Conservation (phyloP, 306 rosid species). For the Cyclanthera cordifolia region DNA sequence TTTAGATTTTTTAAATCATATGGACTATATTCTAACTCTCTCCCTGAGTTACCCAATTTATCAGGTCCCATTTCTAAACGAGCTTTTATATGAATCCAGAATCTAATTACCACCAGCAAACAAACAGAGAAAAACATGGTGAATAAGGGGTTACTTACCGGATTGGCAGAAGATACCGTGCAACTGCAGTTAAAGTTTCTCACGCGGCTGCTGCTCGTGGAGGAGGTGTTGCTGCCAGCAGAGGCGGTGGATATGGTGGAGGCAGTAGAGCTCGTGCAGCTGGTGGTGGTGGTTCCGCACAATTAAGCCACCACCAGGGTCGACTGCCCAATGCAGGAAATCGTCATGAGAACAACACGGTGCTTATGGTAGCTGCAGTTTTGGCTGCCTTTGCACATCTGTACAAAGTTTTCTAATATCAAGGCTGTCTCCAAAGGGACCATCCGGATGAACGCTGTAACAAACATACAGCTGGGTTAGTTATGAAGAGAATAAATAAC, state of each 20-base stretch:
- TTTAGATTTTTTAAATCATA: too few species aligned
- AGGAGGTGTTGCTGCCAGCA: neutral
- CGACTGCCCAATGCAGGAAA: conserved; percentile 30
- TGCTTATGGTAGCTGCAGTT: conserved; percentile 21
- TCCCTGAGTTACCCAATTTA: too few species aligned
- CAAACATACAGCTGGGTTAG: too few species aligned
- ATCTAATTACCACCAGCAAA: conserved; percentile 8
- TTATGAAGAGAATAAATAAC: too few species aligned
- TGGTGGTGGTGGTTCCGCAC: conserved; percentile 34
- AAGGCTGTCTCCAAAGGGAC: neutral
- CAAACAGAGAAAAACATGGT: conserved; percentile 16
- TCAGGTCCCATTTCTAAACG: neutral
- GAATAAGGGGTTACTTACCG: neutral
- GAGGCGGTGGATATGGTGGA: too few species aligned
- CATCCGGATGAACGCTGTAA: neutral
- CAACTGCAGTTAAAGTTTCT: conserved; percentile 12
- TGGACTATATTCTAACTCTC: too few species aligned
- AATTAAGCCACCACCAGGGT: conserved; percentile 21
- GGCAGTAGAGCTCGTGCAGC: conserved; percentile 13
- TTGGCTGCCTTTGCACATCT: conserved; percentile 26
- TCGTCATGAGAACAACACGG: conserved; percentile 23
- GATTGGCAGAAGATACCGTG: neutral
- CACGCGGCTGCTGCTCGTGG: conserved; percentile 22
- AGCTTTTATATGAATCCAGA: conserved; percentile 1
- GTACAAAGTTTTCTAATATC: conserved; percentile 4